Evolutionary conservation across 139 green algal genomes (phyloP).

Genomic region (Volvox africanus): DNA sequence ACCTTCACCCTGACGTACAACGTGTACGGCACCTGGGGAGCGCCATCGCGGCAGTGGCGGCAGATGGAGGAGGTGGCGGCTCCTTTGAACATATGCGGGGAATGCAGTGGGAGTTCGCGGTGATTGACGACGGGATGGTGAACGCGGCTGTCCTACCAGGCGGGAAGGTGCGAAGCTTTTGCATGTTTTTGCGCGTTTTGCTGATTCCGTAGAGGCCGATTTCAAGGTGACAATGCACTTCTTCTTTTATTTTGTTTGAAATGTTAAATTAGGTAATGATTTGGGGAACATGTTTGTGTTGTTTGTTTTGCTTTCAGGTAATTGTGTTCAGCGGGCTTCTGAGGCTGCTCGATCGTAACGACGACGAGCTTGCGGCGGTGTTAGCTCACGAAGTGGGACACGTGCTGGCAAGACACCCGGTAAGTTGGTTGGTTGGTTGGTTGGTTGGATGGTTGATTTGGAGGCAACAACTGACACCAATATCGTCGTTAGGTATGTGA

Average conservation of each 20-base stretch:
- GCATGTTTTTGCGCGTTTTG: no score
- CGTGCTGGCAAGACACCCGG: slow-evolving; percentile 64
- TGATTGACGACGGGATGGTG: slow-evolving; percentile 76
- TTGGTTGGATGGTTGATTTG: no score
- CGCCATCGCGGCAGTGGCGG: slow-evolving; percentile 63
- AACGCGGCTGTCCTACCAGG: slow-evolving; percentile 94
- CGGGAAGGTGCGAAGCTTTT: slow-evolving; percentile 78
- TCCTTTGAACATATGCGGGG: slow-evolving; percentile 72
- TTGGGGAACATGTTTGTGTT: no score
- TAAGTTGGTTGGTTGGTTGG: neutral
- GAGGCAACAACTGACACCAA: no score
- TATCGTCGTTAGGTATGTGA: no score
- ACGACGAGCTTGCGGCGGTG: slow-evolving; percentile 87
- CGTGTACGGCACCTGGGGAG: slow-evolving; percentile 56
- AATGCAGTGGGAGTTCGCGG: slow-evolving; percentile 88
- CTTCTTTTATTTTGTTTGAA: no score
- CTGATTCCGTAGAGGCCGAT: no score
- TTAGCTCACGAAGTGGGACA: slow-evolving; percentile 89
- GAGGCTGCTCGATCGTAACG: slow-evolving; percentile 65
- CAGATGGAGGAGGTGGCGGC: slow-evolving; percentile 70
- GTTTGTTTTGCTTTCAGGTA: slow-evolving; percentile 34
- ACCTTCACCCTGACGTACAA: slow-evolving; percentile 47
- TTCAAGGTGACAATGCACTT: no score
- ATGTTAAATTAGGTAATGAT: no score
- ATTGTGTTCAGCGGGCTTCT: slow-evolving; percentile 72